Evolutionary conservation across 2,329 filamentous ascomycete genomes (phyloP).

Genomic region (Microsporum ferrugineum): DNA sequence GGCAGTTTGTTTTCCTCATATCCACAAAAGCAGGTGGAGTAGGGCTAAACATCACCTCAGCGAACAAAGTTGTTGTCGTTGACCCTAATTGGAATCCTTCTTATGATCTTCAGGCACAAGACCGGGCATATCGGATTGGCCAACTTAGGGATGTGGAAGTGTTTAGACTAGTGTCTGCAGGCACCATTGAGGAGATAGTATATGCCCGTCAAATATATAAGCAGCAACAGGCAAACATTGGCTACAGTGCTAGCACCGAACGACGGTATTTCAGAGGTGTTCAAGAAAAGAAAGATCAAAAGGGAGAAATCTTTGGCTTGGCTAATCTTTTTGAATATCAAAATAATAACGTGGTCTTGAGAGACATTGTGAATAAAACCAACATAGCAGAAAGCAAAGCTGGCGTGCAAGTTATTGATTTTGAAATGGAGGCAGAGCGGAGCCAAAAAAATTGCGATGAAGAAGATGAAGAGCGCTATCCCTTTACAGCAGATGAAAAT

Average conservation of each 20-base stretch:
- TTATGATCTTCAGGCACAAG: slow-evolving; percentile 90
- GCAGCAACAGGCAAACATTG: slow-evolving; percentile 96
- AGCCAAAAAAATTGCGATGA: slow-evolving; percentile 42
- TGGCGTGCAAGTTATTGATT: slow-evolving; percentile 66
- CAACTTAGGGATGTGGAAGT: slow-evolving; percentile 90
- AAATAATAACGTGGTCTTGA: slow-evolving; percentile 64
- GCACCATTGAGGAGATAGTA: slow-evolving; percentile 93
- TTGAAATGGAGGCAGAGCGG: slow-evolving; percentile 54
- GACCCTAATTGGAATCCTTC: slow-evolving; percentile 97
- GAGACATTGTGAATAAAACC: slow-evolving; percentile 97
- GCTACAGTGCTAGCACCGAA: slow-evolving; percentile 84
- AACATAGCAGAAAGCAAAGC: slow-evolving; percentile 89
- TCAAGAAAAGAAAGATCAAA: slow-evolving; percentile 67
- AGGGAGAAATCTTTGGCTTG: slow-evolving; percentile 89
- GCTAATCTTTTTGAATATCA: slow-evolving; percentile 77
- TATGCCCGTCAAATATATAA: slow-evolving; percentile 98
- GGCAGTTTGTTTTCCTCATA: slow-evolving; percentile 89
- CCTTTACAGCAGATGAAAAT: slow-evolving; percentile 34
- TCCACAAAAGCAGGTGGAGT: slow-evolving; percentile 88
- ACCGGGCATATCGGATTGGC: slow-evolving; percentile 90
- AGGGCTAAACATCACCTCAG: slow-evolving; percentile 90
- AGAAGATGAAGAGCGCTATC: slow-evolving; percentile 18
- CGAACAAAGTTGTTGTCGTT: slow-evolving; percentile 95
- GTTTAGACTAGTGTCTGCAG: slow-evolving; percentile 78
- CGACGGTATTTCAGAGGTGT: slow-evolving; percentile 92